Percentiles rank a stretch among this genome's conserved stretches.
Conservation (phyloP, 352 stramenopile genomes). For the Globisporangium mamillatum region DNA sequence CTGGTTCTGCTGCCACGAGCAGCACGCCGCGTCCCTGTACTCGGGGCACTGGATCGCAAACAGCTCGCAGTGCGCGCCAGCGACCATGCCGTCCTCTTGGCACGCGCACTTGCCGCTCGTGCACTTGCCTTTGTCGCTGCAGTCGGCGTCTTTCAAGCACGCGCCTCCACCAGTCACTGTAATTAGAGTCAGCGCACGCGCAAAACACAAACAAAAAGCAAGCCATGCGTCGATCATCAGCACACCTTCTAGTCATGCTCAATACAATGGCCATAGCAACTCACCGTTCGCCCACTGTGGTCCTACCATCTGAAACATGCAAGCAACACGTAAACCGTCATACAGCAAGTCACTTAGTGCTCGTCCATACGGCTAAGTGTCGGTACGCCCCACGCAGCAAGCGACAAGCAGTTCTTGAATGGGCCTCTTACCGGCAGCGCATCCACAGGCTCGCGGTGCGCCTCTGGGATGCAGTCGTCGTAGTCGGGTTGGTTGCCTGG, state of each 20-base stretch:
- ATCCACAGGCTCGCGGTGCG: constrained; percentile 32
- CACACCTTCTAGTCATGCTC: too few relatives aligned
- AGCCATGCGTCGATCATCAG: too few relatives aligned
- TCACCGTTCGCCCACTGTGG: constrained; percentile 42
- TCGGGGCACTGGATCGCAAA: constrained; percentile 84
- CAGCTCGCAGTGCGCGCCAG: constrained; percentile 67
- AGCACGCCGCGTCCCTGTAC: constrained; percentile 75
- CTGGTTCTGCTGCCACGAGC: constrained; percentile 90
- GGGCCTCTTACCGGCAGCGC: constrained; percentile 29
- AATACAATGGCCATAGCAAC: neutral
- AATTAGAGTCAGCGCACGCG: neutral
- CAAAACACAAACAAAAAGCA: too few relatives aligned
- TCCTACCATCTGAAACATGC: constrained; percentile 29
- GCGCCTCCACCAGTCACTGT: constrained; percentile 64
- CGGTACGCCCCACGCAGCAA: neutral
- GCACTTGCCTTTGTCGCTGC: constrained; percentile 54
- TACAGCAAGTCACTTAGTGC: neutral
- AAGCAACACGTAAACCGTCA: neutral
- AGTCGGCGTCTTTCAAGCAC: constrained; percentile 54
- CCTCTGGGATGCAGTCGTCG: constrained; percentile 69
- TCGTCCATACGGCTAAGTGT: neutral
- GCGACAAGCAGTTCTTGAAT: neutral
- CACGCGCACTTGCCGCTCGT: constrained; percentile 45
- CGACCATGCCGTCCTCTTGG: constrained; percentile 59
- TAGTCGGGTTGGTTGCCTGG: constrained; percentile 69